Conservation (phyloP, 2,329 filamentous ascomycete species). For the Macrophomina tecta region DNA sequence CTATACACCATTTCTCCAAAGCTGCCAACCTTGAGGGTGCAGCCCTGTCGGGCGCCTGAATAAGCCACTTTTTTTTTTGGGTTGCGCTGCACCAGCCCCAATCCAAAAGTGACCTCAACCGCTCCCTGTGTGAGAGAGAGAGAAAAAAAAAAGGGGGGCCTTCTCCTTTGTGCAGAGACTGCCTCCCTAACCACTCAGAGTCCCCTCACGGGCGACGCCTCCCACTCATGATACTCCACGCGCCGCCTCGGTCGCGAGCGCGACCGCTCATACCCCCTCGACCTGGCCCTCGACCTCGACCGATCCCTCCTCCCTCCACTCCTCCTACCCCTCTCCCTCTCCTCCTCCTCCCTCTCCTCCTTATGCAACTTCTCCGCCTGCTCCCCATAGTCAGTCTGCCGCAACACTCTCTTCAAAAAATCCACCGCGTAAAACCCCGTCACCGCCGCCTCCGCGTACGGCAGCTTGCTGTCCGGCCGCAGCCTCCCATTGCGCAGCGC, state of each 20-base stretch:
- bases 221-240: constrained; percentile 1
- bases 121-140: background rate
- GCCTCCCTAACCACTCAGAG: background rate
- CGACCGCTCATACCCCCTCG: background rate
- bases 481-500: constrained; percentile 2
- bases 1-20: background rate
- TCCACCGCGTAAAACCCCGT: constrained; percentile 2
- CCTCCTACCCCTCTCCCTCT: background rate
- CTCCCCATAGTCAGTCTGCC: background rate
- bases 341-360: background rate
- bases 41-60: constrained; percentile 10
- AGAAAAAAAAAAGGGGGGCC: background rate
- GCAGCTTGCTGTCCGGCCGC: background rate
- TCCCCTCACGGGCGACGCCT: background rate
- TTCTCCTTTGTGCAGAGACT: background rate
- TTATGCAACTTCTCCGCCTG: background rate
- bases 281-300: background rate
- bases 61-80: constrained; percentile 2
- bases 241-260: constrained; percentile 5
- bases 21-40: background rate
- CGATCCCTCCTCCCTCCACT: background rate
- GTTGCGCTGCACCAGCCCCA: background rate
- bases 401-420: background rate
- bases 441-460: background rate
- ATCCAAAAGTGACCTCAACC: constrained; percentile 6